Conservation (phyloP, 2,329 filamentous ascomycete species). For the Cercospora zeae-maydis region DNA sequence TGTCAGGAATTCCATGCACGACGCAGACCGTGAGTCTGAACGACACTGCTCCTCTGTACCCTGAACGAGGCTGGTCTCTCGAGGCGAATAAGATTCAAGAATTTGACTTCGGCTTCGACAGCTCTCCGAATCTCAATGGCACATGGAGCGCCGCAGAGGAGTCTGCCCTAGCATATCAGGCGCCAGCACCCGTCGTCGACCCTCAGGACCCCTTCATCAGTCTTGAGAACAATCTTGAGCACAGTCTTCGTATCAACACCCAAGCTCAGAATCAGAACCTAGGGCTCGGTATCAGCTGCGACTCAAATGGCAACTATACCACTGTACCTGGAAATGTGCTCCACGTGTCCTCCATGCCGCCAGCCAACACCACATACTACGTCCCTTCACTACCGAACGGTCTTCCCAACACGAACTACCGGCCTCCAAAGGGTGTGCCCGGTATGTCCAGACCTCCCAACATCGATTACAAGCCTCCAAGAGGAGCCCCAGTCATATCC, state of each 20-base stretch:
- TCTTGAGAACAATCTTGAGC: constrained; percentile 14
- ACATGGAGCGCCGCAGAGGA: constrained; percentile 22
- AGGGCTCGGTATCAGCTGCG: constrained; percentile 36
- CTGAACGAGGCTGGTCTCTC: constrained; percentile 27
- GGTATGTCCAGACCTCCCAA: too few relatives aligned
- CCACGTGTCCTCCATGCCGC: constrained; percentile 15
- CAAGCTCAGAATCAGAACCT: constrained; percentile 20
- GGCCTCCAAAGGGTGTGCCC: neutral
- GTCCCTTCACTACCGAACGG: constrained; percentile 29
- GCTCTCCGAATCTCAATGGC: constrained; percentile 22
- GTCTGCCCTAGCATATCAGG: constrained; percentile 10
- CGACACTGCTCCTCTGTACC: constrained; percentile 32
- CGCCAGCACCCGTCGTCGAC: constrained; percentile 18
- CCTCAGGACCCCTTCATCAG: constrained; percentile 25
- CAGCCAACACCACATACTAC: constrained; percentile 19
- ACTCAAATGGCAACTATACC: constrained; percentile 28
- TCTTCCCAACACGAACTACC: constrained; percentile 19
- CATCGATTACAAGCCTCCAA: neutral
- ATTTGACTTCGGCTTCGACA: constrained; percentile 36
- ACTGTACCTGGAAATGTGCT: constrained; percentile 13
- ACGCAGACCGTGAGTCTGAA: constrained; percentile 29
- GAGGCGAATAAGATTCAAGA: constrained; percentile 28
- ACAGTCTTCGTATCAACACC: constrained; percentile 10
- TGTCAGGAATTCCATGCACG: constrained; percentile 22
- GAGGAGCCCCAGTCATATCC: neutral